Evolutionary conservation across 208 protist genomes (phyloP).

Genomic region (Porcisia hertigi): DNA sequence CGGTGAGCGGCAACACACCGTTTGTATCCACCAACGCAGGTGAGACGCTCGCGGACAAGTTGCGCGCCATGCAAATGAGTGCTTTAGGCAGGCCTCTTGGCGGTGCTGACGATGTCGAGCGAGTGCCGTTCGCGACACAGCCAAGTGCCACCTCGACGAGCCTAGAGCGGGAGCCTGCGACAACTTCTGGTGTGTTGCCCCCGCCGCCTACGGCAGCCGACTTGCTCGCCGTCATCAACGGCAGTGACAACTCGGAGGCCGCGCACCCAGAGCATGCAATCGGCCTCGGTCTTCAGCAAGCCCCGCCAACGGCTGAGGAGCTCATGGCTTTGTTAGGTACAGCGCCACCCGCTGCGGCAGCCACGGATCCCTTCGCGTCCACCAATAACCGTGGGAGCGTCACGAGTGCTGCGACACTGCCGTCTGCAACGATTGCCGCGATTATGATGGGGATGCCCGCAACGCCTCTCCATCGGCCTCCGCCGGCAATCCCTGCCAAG

Average conservation of each 20-base stretch:
- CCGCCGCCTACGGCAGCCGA: constrained; percentile 23
- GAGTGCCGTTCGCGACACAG: neutral
- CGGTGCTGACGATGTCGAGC: neutral
- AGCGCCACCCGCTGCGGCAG: neutral
- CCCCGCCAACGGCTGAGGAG: constrained; percentile 52
- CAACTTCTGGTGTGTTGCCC: constrained; percentile 1
- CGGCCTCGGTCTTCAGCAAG: constrained; percentile 7
- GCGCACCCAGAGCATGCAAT: neutral
- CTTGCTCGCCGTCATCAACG: constrained; percentile 30
- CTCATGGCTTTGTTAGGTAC: constrained; percentile 64
- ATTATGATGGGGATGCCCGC: constrained; percentile 2
- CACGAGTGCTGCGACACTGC: neutral
- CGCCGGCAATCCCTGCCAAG: constrained; percentile 76
- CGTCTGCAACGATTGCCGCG: constrained; percentile 2
- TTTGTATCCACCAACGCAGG: constrained; percentile 28
- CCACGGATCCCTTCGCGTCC: neutral
- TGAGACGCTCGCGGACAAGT: constrained; percentile 61
- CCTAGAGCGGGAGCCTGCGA: neutral
- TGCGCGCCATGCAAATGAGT: constrained; percentile 61
- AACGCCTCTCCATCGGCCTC: constrained; percentile 58
- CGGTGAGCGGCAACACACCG: neutral
- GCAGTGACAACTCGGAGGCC: neutral
- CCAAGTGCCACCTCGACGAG: neutral
- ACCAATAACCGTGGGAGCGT: neutral
- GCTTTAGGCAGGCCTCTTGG: constrained; percentile 2